Percentiles rank a stretch among this genome's conserved stretches.
Evolutionary conservation across 768 basidiomycete genomes (phyloP).

Genomic region (Filobasidium wieringae): DNA sequence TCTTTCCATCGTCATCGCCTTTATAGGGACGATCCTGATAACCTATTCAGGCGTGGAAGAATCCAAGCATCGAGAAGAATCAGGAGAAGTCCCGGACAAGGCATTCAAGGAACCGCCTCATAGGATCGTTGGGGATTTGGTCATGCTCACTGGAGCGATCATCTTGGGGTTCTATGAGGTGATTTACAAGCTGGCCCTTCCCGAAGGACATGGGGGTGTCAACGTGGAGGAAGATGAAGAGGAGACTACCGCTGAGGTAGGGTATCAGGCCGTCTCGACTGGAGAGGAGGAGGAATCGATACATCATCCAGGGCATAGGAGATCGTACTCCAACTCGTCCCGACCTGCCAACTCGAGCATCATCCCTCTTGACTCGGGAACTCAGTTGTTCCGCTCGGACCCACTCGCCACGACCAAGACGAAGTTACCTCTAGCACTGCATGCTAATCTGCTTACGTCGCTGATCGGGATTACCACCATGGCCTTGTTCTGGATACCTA

Average conservation of each 20-base stretch:
- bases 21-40: constrained; percentile 63
- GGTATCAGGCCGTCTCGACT: constrained; percentile 6
- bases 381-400: not conserved
- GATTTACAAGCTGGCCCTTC: constrained; percentile 35
- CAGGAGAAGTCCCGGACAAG: not conserved
- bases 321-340: not conserved
- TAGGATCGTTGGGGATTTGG: constrained; percentile 28
- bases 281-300: not conserved
- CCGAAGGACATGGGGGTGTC: constrained; percentile 30
- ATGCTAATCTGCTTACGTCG: constrained; percentile 70
- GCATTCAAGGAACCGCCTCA: constrained; percentile 9
- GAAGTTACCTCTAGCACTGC: constrained; percentile 63
- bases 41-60: constrained; percentile 51
- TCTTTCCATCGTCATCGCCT: constrained; percentile 65
- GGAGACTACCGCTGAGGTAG: not conserved
- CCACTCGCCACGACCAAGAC: not conserved
- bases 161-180: constrained; percentile 37
- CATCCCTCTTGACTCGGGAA: not conserved
- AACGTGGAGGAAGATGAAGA: not conserved
- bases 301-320: not conserved
- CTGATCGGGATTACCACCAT: constrained; percentile 67
- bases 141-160: constrained; percentile 37
- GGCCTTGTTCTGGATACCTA: constrained; percentile 62
- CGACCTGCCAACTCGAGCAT: not conserved
- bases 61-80: constrained; percentile 31